Base-by-base conservation (phyloP, 129 eudicot species). In the Silybum marianum region DNA sequence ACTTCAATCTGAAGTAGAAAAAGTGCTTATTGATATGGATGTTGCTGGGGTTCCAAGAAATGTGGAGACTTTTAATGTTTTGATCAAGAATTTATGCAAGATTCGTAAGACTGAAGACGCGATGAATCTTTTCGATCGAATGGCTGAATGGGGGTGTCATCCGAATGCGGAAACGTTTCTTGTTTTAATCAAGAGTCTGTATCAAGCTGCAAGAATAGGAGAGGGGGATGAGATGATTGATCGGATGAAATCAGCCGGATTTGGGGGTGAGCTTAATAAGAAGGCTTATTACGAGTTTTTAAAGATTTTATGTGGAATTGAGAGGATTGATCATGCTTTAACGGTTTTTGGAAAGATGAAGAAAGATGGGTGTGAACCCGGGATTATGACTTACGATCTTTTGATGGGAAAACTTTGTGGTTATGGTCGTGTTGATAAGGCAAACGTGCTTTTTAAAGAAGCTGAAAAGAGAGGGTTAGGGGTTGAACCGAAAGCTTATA, bases 211-310 rank as follows among this genome's bases (percentile, higher is more conserved):
- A 0, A 85, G 99, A 72, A 74, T 91, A 4, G 98, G 95, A 0
- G 99, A 95, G 48, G 99, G 99, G 0, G 97, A 95, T 70, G 97
- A 95, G 78, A 92, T 95, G 97, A 95, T 95, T 42, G 99, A 93
- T 85, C 83, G 85, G 81, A 95, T 95, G 97, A 95, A 93, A 78
- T 95, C 99, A 22, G 84, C 91, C 13, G 98, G 98, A 19, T 95
- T 81, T 77, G 90, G 91, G 21, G 87, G 78, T 75, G 84, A 86
- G 25, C 90, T 95, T 19, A 80, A 91, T 81, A 91, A 80, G 88
- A 91, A 92, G 82, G 92, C 85, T 0, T 92, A 95, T 60, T 92
- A 84, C 30, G 93, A 89, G 7, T 92, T 91, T 78, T 68, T 95
- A 74, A 92, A 82, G 46, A 91, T 91, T 40, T 85, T 95, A 76